Evolutionary conservation across 1,139 yeast species (phyloP), one percentile per base, ranked within the genome.

Genomic region (Kodamaea arcana): DNA sequence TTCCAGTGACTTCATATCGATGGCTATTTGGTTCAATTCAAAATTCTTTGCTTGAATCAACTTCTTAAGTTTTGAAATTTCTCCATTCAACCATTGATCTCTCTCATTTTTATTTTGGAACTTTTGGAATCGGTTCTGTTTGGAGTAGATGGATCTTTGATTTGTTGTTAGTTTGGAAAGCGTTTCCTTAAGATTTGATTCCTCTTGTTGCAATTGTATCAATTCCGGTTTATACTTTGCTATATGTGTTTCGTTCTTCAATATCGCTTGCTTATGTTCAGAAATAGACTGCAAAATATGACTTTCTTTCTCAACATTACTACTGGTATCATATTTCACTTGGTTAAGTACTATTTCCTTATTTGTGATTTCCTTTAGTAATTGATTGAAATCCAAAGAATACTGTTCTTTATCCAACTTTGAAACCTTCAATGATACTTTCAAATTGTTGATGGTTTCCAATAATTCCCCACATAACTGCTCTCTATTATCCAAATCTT

Each of bases 101-200:
- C 97, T 72, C 41, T 84, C 82, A 4, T 60, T 52, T 42, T 72
- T 70, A 9, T 72, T 59, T 1, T 58, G 46, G 47, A 86, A 88
- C 45, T 76, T 74, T 28, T 79, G 72, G 44, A 76, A 76, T 37
- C 92, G 74, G 30, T 83, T 87, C 47, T 82, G 86, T 50, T 88
- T 90, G 10, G 87, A 69, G 37, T 83, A 75, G 8, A 90, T 58
- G 7, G 79, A 71, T 44, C 85, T 68, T 54, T 83, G 88, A 24
- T 64, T 69, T 2, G 78, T 65, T 34, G 70, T 69, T 28, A 78
- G 52, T 12, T 67, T 65, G 3, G 63, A 51, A 24, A 83, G 57
- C 31, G 65, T 53, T 2, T 54, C 45, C 40, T 74, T 74, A 11
- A 70, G 43, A 0, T 47, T 47, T 0, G 50, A 34, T 51, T 83